phyloP scores from a whole-genome alignment of 2,329 filamentous ascomycete species.

The Aspergillus sclerotialis region DNA sequence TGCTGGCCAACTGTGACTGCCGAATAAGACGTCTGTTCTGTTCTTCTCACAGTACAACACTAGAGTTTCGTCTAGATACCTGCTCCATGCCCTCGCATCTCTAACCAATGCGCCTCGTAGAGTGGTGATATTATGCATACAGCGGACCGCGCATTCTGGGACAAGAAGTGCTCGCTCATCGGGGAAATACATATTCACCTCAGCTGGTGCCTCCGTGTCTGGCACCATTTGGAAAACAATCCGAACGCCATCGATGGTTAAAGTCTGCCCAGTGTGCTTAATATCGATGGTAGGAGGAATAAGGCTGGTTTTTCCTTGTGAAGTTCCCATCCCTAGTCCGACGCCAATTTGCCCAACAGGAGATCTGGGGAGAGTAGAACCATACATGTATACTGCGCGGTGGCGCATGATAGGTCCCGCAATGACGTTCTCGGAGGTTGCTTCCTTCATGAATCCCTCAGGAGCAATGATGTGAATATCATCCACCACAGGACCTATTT shows the following conservation, averaged over 20 bases:
- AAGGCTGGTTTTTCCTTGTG: conserved; percentile 23
- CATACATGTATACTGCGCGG: conserved; percentile 37
- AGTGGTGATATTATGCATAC: conserved; percentile 38
- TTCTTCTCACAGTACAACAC: conserved; percentile 28
- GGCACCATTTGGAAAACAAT: conserved; percentile 38
- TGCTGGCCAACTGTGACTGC: conserved; percentile 38
- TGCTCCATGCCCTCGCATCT: conserved; percentile 35
- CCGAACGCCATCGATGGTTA: conserved; percentile 27
- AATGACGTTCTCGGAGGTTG: conserved; percentile 34
- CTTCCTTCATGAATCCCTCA: conserved; percentile 33
- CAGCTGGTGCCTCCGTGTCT: conserved; percentile 37
- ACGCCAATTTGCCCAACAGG: conserved; percentile 31
- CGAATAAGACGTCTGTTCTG: conserved; percentile 29
- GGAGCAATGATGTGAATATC: conserved; percentile 25
- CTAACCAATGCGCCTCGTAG: conserved; percentile 36
- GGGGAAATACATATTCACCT: conserved; percentile 39
- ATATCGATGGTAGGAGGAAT: conserved; percentile 30
- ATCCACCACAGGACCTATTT: neutral
- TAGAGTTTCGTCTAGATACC: conserved; percentile 34
- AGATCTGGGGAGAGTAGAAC: conserved; percentile 19
- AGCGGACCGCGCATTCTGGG: conserved; percentile 34
- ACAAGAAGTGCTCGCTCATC: conserved; percentile 30
- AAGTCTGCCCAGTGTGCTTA: conserved; percentile 22
- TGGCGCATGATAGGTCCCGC: conserved; percentile 34
- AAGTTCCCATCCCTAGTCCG: conserved; percentile 28